Evolutionary conservation across 495 filamentous ascomycete species (phyloP).

Genomic region (Xylaria bambusicola): DNA sequence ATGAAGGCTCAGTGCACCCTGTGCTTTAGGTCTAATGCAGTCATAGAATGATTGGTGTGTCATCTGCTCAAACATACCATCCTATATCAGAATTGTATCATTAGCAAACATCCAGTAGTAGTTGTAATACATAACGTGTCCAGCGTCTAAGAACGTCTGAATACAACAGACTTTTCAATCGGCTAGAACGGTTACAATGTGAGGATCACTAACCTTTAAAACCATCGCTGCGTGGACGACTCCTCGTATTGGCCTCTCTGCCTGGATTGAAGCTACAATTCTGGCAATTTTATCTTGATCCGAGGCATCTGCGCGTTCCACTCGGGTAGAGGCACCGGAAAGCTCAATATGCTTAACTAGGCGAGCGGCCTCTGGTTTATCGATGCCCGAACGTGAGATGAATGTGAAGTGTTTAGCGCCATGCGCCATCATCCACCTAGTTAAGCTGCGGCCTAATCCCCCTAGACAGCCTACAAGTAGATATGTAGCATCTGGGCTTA

Average conservation of each 20-base stretch:
- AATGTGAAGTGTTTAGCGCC: constrained; percentile 56
- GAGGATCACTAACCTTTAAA: constrained; percentile 29
- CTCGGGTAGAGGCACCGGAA: constrained; percentile 27
- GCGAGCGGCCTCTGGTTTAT: constrained; percentile 24
- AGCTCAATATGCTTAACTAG: constrained; percentile 26
- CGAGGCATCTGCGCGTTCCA: constrained; percentile 36
- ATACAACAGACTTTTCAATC: too few species aligned
- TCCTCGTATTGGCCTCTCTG: constrained; percentile 36
- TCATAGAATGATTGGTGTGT: constrained; percentile 19
- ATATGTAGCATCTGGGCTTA: constrained; percentile 42
- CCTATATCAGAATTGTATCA: constrained; percentile 1
- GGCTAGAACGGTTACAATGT: too few species aligned
- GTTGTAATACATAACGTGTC: neutral
- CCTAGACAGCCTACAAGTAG: constrained; percentile 58
- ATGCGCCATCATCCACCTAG: constrained; percentile 48
- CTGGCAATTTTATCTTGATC: constrained; percentile 21
- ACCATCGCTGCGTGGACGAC: constrained; percentile 45
- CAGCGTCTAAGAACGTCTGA: too few species aligned
- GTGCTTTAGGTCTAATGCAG: constrained; percentile 44
- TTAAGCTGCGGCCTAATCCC: constrained; percentile 56
- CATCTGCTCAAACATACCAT: constrained; percentile 29
- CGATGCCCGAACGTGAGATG: constrained; percentile 51
- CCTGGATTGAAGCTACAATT: constrained; percentile 23
- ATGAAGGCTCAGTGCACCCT: constrained; percentile 44
- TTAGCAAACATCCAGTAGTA: neutral